Evolutionary conservation across 768 basidiomycete species (phyloP), one percentile per base, ranked within the genome.

Genomic region (Lactifluus subvellereus): DNA sequence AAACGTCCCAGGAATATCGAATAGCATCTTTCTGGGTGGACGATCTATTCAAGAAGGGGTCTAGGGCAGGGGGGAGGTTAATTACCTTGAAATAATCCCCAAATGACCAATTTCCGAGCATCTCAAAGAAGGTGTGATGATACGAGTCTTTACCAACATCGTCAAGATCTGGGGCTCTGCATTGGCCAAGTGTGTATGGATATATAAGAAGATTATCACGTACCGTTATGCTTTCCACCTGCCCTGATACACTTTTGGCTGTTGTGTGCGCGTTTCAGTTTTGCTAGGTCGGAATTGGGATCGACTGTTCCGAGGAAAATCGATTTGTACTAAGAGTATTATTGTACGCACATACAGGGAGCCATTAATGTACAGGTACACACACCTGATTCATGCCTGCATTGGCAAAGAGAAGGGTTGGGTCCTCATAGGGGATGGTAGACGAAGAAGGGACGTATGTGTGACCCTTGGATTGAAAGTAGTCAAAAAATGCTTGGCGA

Each of bases 41-140:
- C 6, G 50, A 20, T 42, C 37, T 14, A 35, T 58, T 45, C 38
- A 40, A 50, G 50, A 14, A 30, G 64, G n/a, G 49, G 45, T 32
- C 60, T 42, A 43, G 33, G 53, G 18, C 51, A 30, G 48, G 22
- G 40, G 10, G 20, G 27, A 20, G 32, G 40, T 5, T 27, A 69
- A 73, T 50, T 56, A 85, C 95, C 85, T 99, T 99, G 86, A 99
- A 99, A 79, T 99, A 99, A 75, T 99, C 95, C 0, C 97, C 97
- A 69, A 98, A 99, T 4, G 95, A 98, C 97, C 97, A 99, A 74
- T 99, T 99, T 43, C 97, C 97, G 66, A 99, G 77, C 97, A 99
- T 99, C 77, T 99, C 97, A 71, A 99, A 99, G 77, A 96, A 95
- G 1, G 93, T 97, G 72, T 96, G 91, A 71, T 98, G 96, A 74